Evolutionary conservation across 1,139 yeast genomes (phyloP), one percentile per base, ranked within the genome.

Genomic region (Ogataea hybrid): DNA sequence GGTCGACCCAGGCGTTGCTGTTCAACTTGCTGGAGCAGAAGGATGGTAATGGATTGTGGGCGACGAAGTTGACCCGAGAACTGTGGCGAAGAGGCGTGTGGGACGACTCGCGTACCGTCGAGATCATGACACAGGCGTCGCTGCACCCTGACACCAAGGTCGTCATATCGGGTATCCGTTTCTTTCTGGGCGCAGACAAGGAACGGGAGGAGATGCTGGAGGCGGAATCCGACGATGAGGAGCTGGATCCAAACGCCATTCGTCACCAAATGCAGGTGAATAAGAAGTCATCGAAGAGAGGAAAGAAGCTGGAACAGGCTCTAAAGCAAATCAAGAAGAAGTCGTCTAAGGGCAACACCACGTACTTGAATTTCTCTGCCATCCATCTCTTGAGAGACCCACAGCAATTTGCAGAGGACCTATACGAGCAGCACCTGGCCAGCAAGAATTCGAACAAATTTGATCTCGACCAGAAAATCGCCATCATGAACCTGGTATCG

Each of bases 21-120:
- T 90, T 94, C 69, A 87, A 86, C 55, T 69, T 90, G 50, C 69
- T 92, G 37, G 90, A 84, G 53, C 69, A 81, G 34, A 85, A 81
- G 58, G 64, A 63, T 42, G 59, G 69, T 9, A 69, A 73, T 46
- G 97, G 97, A 30, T 68, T 92, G 23, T 92, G 98, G 97, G 97
- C 98, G 4, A 86, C 97, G 8, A 89, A 88, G 58, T 71, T 92
- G 43, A 89, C 97, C 7, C 77, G 97, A 62, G 97, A 92, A 63
- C 72, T 92, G 43, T 92, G 99, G 99, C 77, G 95, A 68, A 75
- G 97, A 60, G 96, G 96, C 58, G 84, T 92, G 47, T 92, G 99
- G 99, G 97, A 89, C 63, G 99, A 92, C 64, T 77, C 96, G 1
- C 73, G 97, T 55, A 84, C 97, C 0, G 96, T 92, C 18, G 98